A percentile compares a stretch with the other conserved stretches of the same genome.
Conservation (phyloP, 1,284 basidiomycete species). For the Trametes hirsuta region DNA sequence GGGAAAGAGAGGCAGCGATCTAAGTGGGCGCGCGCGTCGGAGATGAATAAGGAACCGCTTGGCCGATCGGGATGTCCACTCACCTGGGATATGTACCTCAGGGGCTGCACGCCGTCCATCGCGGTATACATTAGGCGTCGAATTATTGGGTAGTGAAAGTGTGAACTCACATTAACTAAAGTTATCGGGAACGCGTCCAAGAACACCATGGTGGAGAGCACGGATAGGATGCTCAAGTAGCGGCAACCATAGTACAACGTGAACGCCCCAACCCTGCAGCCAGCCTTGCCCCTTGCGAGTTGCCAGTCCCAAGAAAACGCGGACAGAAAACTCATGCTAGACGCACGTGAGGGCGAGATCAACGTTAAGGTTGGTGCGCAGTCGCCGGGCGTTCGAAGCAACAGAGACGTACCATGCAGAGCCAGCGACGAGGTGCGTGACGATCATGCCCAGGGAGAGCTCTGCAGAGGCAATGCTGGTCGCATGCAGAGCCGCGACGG, state of each 20-base stretch:
- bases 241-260: constrained; percentile 15
- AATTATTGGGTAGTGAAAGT: neutral
- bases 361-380: neutral
- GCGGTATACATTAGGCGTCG: neutral
- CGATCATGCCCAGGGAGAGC: constrained; percentile 5
- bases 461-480: neutral
- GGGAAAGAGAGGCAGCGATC: neutral
- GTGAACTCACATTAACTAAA: constrained; percentile 2
- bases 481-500: too few relatives aligned
- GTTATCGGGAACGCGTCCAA: neutral
- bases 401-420: constrained; percentile 13
- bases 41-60: neutral
- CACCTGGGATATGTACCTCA: constrained; percentile 5
- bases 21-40: neutral
- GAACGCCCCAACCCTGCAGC: constrained; percentile 16
- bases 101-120: neutral
- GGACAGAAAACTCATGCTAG: constrained; percentile 15
- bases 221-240: constrained; percentile 14
- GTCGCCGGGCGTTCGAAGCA: too few relatives aligned
- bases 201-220: constrained; percentile 6
- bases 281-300: constrained; percentile 8
- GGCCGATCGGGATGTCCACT: neutral
- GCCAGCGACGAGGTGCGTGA: constrained; percentile 14
- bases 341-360: neutral
- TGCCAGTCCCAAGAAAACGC: constrained; percentile 10